Conservation (phyloP, 768 basidiomycete genomes). For the Amanita pallidorosea region DNA sequence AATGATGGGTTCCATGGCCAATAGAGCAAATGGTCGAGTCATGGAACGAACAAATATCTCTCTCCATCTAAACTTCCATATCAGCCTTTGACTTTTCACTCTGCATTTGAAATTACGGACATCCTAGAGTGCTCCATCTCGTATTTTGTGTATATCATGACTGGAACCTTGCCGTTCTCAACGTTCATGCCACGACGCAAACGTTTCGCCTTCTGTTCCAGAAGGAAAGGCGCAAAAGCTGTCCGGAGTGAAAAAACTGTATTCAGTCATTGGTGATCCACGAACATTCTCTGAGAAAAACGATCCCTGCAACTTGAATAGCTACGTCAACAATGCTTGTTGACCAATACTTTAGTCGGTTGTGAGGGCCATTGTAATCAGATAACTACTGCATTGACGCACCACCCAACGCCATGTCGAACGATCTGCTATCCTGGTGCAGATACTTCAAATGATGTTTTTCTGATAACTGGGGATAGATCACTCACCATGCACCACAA, state of each 20-base stretch:
- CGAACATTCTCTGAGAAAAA: conserved; percentile 56
- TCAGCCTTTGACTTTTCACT: neutral
- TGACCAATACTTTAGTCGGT: conserved; percentile 47
- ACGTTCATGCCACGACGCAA: conserved; percentile 33
- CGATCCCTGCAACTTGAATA: conserved; percentile 44
- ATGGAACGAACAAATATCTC: conserved; percentile 41
- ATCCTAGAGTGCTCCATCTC: conserved; percentile 29
- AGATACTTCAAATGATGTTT: no score
- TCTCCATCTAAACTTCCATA: conserved; percentile 30
- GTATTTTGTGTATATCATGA: conserved; percentile 35
- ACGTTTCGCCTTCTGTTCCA: conserved; percentile 38
- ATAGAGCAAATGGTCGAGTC: conserved; percentile 55
- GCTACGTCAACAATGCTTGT: conserved; percentile 44
- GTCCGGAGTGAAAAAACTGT: conserved; percentile 19
- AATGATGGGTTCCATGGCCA: conserved; percentile 51
- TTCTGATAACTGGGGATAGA: no score
- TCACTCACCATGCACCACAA: conserved; percentile 26
- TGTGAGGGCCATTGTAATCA: neutral
- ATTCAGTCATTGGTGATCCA: neutral
- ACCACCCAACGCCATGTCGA: conserved; percentile 70
- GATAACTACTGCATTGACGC: conserved; percentile 13
- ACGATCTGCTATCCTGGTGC: conserved; percentile 41
- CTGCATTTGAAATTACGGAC: conserved; percentile 20
- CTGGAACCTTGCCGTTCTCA: conserved; percentile 31
- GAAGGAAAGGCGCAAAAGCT: conserved; percentile 33